Conservation (phyloP, 2,329 filamentous ascomycete species). For the Stagonosporopsis vannaccii region DNA sequence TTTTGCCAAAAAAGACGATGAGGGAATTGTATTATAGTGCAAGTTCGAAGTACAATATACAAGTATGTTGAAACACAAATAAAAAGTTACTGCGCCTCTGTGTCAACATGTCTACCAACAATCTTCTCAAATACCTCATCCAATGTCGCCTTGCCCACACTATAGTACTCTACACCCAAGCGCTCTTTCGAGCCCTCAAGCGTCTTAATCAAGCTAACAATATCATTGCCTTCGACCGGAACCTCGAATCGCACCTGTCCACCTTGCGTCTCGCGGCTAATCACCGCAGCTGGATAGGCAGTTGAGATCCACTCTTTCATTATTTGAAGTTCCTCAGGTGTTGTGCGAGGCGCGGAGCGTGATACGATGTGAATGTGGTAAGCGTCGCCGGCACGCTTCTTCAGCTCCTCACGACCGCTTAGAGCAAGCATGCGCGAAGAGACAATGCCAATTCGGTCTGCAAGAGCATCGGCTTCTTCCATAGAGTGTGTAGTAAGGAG, state of each 20-base stretch:
- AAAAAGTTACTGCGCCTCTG: slow-evolving; percentile 7
- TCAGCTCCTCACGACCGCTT: slow-evolving; percentile 74
- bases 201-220: slow-evolving; percentile 71
- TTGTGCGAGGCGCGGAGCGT: slow-evolving; percentile 74
- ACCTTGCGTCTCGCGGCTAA: slow-evolving; percentile 66
- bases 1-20: too few relatives aligned
- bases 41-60: neutral
- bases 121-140: slow-evolving; percentile 90
- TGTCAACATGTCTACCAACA: slow-evolving; percentile 55
- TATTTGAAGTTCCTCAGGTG: slow-evolving; percentile 66
- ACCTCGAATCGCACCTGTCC: slow-evolving; percentile 84
- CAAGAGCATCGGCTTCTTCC: slow-evolving; percentile 86
- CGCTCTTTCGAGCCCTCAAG: slow-evolving; percentile 73
- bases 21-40: neutral
- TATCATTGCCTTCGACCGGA: slow-evolving; percentile 59
- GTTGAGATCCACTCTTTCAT: slow-evolving; percentile 70
- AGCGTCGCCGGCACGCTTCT: slow-evolving; percentile 66
- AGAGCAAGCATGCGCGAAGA: slow-evolving; percentile 85
- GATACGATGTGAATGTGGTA: slow-evolving; percentile 73
- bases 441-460: slow-evolving; percentile 85
- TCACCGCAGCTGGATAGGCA: slow-evolving; percentile 63
- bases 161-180: slow-evolving; percentile 82
- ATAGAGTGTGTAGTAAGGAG: slow-evolving; percentile 90
- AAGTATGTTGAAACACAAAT: neutral
- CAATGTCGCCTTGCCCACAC: slow-evolving; percentile 76